Evolutionary conservation across 2,329 filamentous ascomycete genomes (phyloP), one percentile per base, ranked within the genome.

Genomic region (Dactylellina parvicollis): DNA sequence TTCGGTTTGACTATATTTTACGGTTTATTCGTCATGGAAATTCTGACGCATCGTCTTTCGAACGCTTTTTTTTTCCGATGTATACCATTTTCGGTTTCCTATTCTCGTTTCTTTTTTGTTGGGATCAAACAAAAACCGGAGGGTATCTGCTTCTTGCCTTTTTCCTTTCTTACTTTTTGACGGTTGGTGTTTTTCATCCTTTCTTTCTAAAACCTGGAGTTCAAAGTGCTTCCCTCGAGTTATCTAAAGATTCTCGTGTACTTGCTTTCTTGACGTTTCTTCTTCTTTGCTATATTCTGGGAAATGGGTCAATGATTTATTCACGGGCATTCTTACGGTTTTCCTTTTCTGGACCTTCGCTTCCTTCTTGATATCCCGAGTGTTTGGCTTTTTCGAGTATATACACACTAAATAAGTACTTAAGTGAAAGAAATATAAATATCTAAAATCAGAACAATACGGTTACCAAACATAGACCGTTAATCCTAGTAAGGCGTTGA

Each of bases 51-150:
- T 49, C 32, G 26, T 46, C 46, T 47, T 65, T 40, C n/a, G 20
- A 20, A 36, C 42, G 26, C 42, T 40, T 32, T 55, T 36, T 40
- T 44, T 52, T 38, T 55, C 52, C 22, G 24, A 28, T 49, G 18
- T 42, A 22, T 49, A 38, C 16, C 40, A 50, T 30, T 22, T 18
- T 52, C 22, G 4, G 22, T 52, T 56, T 64, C 28, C 52, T 22
- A 26, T 47, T 40, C 4, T n/a, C 10, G 47, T 26, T 60, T 38
- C 32, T 49, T 73, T 49, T 20, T 49, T 55, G 49, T 57, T 44
- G 50, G 60, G 32, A 52, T 46, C 36, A 20, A 46, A 67, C 42
- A 38, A n/a, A 65, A 66, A 64, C 55, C 30, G 62, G 62, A 59
- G 61, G 62, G 42, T 40, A 36, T 57, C 24, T 66, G 62, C 50